A percentile compares a stretch with the other conserved stretches of the same genome.
phyloP scores from a whole-genome alignment of 2,329 filamentous ascomycete species.

The Dactylellina drechsleri region DNA sequence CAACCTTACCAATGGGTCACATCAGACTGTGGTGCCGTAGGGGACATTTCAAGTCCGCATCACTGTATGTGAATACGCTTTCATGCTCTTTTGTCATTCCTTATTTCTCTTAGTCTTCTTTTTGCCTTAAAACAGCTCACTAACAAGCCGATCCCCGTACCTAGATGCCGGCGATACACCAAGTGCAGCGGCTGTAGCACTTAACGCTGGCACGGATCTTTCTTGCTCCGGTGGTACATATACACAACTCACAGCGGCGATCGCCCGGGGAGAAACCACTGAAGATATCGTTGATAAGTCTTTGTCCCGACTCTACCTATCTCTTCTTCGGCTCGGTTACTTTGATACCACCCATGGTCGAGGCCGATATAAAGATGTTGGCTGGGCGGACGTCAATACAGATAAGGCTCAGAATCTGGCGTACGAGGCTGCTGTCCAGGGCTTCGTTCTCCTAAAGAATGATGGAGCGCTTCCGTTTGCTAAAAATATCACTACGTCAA shows the following conservation, averaged over 20 bases:
- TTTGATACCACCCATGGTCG: not conserved
- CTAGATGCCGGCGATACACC: too few species aligned
- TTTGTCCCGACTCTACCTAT: not conserved
- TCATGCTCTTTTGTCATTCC: too few species aligned
- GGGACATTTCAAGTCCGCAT: too few species aligned
- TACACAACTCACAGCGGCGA: not conserved
- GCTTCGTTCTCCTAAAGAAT: not conserved
- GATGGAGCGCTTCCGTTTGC: not conserved
- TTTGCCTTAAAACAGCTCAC: too few species aligned
- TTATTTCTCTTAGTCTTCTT: too few species aligned
- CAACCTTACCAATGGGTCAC: too few species aligned
- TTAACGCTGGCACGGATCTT: too few species aligned
- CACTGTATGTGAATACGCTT: too few species aligned
- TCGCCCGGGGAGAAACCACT: not conserved
- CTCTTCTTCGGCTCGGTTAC: not conserved
- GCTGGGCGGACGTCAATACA: not conserved
- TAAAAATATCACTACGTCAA: slow-evolving; percentile 1
- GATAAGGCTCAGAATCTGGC: not conserved
- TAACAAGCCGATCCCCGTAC: too few species aligned
- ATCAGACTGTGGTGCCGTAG: too few species aligned
- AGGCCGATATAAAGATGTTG: not conserved
- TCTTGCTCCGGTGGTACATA: not conserved
- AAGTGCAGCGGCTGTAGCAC: too few species aligned
- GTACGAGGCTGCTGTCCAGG: slow-evolving; percentile 1
- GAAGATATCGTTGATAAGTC: not conserved